Evolutionary conservation across 1,284 basidiomycete genomes (phyloP).

Genomic region (Ustilago bromivora): DNA sequence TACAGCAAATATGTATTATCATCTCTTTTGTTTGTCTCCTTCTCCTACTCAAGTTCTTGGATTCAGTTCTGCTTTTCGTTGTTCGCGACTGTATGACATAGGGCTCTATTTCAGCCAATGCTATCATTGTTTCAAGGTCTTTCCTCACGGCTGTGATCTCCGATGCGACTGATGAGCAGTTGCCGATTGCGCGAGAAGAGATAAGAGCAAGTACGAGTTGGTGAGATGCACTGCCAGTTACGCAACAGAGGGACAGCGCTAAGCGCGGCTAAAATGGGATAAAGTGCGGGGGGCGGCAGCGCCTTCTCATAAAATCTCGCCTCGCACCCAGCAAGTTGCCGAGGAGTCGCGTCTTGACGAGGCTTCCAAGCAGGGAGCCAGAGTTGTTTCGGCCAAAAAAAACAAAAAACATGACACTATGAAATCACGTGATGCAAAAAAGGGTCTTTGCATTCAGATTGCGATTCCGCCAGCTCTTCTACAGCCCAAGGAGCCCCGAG

Average conservation of each 20-base stretch:
- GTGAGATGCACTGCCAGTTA: too few species aligned
- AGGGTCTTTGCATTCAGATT: neutral
- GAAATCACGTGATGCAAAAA: neutral
- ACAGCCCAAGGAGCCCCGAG: slow-evolving; percentile 8
- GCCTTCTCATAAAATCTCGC: neutral
- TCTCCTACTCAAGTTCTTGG: neutral
- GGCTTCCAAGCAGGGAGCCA: neutral
- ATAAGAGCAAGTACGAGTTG: too few species aligned
- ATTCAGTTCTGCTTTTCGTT: neutral
- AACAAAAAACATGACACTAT: too few species aligned
- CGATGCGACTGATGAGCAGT: neutral
- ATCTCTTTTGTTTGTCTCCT: neutral
- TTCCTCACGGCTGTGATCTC: neutral
- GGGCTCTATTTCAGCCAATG: slow-evolving; percentile 1
- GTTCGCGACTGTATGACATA: slow-evolving; percentile 11
- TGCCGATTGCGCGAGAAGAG: neutral
- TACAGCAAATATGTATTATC: slow-evolving; percentile 6
- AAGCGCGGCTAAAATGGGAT: neutral
- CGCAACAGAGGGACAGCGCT: neutral
- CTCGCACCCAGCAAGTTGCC: slow-evolving; percentile 4
- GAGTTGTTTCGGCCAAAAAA: neutral
- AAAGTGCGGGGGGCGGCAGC: neutral
- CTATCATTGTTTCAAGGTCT: neutral
- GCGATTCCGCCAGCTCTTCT: slow-evolving; percentile 8
- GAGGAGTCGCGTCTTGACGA: slow-evolving; percentile 4